Base-by-base conservation (phyloP, 495 filamentous ascomycete genomes). In the Neurospora sp. region DNA sequence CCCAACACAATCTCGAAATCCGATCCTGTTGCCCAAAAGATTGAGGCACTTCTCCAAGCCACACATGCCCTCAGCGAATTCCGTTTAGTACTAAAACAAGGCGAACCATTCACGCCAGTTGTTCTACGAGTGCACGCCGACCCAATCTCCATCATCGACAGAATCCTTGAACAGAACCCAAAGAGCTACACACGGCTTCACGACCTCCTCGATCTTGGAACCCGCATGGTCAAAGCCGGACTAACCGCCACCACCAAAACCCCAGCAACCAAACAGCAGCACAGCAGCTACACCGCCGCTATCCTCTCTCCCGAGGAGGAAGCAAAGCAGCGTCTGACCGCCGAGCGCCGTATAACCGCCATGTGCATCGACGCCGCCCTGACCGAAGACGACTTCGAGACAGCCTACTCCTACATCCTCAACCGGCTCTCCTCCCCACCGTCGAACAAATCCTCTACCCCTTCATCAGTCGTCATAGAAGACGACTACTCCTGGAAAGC, bases 401-500 rank as follows among this genome's bases (percentile, higher is more conserved):
- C 96, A 1, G 96, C 96, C 31, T 98, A 98, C 82, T 97, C 94
- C 14, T 97, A 96, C 82, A 92, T 97, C 41, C 88, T 96, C 73
- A 97, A 88, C 76, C 85, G 88, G 11, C 79, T 92, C 16, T 80
- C 73, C 41, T 70, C 74, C 16, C 31, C 71, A 5, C 69, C 40
- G 46, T 69, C 16, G 54, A 66, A 66, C 27, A 35, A 35, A 18
- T 75, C 73, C 48, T 69, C 39, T 20, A 48, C 73, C n/a, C 42
- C 42, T 71, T 66, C 54, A 3, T 18, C 73, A 14, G 59, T 78
- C 5, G 77, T 79, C 42, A 75, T 83, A 20, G 81, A 85, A 73
- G 94, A 97, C 79, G 91, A 96, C 72, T 92, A 92, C 76, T 91
- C 93, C 59, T 99, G 96, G 96, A 92, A 93, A 74, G 93, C 94